These are phyloP conservation scores for Serendipita sp. DNA, from an alignment of 768 basidiomycete species.

Conservation along the genomic window DNA sequence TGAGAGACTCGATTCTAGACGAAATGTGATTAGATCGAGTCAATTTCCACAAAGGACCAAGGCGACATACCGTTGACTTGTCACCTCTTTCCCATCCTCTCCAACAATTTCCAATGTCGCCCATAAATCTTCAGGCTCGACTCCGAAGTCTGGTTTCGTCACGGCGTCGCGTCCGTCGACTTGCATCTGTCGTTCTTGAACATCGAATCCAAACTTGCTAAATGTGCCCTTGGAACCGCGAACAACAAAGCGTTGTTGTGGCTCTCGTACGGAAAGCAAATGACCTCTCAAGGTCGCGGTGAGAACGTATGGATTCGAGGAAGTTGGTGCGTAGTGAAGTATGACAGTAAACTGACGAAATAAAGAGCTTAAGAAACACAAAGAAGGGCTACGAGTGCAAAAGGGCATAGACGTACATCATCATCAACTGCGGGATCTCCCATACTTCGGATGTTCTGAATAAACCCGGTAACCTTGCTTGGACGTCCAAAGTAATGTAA, in stretches of 20 bases:
- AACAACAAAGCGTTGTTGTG: slow-evolving; percentile 55
- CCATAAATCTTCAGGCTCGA: slow-evolving; percentile 46
- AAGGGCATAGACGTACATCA: slow-evolving; percentile 15
- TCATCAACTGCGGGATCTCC: slow-evolving; percentile 21
- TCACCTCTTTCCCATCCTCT: background rate
- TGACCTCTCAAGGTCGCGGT: slow-evolving; percentile 53
- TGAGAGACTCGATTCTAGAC: slow-evolving; percentile 21
- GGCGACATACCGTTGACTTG: background rate
- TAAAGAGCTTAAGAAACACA: too few relatives aligned
- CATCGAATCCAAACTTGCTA: slow-evolving; percentile 59
- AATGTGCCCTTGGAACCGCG: slow-evolving; percentile 58
- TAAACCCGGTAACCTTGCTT: slow-evolving; percentile 44
- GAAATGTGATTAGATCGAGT: slow-evolving; percentile 11
- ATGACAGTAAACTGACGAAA: slow-evolving; percentile 32
- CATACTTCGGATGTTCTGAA: slow-evolving; percentile 48
- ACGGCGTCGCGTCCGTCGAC: slow-evolving; percentile 15
- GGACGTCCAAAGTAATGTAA: slow-evolving; percentile 65
- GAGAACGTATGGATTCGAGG: slow-evolving; percentile 25
- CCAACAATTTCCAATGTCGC: slow-evolving; percentile 38
- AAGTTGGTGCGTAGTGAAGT: slow-evolving; percentile 27
- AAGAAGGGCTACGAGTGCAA: too few relatives aligned
- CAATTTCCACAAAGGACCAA: too few relatives aligned
- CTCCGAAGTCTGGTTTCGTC: slow-evolving; percentile 29
- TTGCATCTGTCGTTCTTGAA: slow-evolving; percentile 65
- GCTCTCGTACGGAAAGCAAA: slow-evolving; percentile 46